phyloP scores from a whole-genome alignment of 2,329 filamentous ascomycete species.

The Peltaster fructicola region DNA sequence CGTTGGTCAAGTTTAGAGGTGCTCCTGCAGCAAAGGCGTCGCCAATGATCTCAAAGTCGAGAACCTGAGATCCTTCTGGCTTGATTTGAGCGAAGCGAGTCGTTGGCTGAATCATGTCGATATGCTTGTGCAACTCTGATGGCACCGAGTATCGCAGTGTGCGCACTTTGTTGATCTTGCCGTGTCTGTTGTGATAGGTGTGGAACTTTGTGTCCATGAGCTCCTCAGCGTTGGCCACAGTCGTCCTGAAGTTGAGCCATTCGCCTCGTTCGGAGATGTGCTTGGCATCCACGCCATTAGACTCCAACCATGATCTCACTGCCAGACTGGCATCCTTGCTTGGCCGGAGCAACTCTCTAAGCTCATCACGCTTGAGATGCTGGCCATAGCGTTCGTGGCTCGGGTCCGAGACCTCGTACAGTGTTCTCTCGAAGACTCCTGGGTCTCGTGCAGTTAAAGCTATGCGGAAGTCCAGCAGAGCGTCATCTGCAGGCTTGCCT shows the following conservation, averaged over 20 bases:
- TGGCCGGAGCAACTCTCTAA: slow-evolving; percentile 37
- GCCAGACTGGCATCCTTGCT: slow-evolving; percentile 28
- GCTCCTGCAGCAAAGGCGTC: slow-evolving; percentile 2
- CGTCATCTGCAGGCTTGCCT: too few relatives aligned
- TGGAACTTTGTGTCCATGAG: slow-evolving; percentile 42
- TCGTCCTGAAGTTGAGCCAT: slow-evolving; percentile 43
- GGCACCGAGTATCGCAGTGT: slow-evolving; percentile 46
- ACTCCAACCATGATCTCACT: slow-evolving; percentile 38
- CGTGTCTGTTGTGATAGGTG: slow-evolving; percentile 33
- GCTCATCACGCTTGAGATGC: slow-evolving; percentile 43
- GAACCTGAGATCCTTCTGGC: slow-evolving; percentile 7
- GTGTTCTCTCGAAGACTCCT: slow-evolving; percentile 42
- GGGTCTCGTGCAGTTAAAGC: too few relatives aligned
- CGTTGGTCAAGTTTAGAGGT: slow-evolving; percentile 5
- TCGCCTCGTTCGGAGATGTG: slow-evolving; percentile 35
- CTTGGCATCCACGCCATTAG: slow-evolving; percentile 34
- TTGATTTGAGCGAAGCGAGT: slow-evolving; percentile 35
- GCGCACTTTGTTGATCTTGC: slow-evolving; percentile 31
- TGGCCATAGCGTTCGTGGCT: slow-evolving; percentile 40
- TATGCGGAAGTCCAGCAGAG: too few relatives aligned
- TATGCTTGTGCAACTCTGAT: slow-evolving; percentile 31
- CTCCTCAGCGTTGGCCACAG: slow-evolving; percentile 31
- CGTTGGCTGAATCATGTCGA: slow-evolving; percentile 43
- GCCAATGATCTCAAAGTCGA: slow-evolving; percentile 5
- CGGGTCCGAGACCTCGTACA: slow-evolving; percentile 45